phyloP scores from a whole-genome alignment of 2,329 filamentous ascomycete species.

The Hypoxylon sp. region DNA sequence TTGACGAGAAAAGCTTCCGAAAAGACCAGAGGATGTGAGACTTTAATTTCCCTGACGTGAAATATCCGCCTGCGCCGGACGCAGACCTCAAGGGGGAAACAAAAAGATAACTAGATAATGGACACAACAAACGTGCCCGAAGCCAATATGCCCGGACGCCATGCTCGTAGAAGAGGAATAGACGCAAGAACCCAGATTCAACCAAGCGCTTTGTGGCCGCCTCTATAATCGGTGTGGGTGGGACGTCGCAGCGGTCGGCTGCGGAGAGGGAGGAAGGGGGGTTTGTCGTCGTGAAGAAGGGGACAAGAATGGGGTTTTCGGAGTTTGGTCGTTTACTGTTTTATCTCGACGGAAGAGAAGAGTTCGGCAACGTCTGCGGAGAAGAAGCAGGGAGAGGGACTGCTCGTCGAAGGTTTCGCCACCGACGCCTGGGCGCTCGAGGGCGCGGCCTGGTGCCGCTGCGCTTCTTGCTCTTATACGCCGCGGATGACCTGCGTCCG shows the following conservation, averaged over 20 bases:
- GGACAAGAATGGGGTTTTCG: not conserved
- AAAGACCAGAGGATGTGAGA: no score
- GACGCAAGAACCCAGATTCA: slow-evolving; percentile 7
- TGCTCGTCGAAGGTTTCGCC: slow-evolving; percentile 1
- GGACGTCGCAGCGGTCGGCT: not conserved
- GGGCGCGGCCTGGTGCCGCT: not conserved
- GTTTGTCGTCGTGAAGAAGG: not conserved
- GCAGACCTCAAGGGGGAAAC: slow-evolving; percentile 24
- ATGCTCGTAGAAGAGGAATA: slow-evolving; percentile 34
- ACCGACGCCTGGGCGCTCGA: slow-evolving; percentile 1
- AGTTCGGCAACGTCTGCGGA: slow-evolving; percentile 1
- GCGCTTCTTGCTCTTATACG: slow-evolving; percentile 63
- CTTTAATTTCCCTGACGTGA: not conserved
- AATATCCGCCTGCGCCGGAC: slow-evolving; percentile 28
- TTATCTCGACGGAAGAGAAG: not conserved
- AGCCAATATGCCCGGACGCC: slow-evolving; percentile 36
- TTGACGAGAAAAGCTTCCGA: not conserved
- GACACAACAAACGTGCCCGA: slow-evolving; percentile 20
- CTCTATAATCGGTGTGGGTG: slow-evolving; percentile 6
- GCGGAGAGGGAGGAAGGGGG: not conserved
- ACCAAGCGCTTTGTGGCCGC: not conserved
- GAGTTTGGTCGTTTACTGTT: not conserved
- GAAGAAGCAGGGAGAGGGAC: slow-evolving; percentile 1
- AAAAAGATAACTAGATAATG: no score
- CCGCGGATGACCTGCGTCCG: slow-evolving; percentile 93